Base-by-base conservation (phyloP, 2,329 filamentous ascomycete species). In the Ophiostoma quercus region DNA sequence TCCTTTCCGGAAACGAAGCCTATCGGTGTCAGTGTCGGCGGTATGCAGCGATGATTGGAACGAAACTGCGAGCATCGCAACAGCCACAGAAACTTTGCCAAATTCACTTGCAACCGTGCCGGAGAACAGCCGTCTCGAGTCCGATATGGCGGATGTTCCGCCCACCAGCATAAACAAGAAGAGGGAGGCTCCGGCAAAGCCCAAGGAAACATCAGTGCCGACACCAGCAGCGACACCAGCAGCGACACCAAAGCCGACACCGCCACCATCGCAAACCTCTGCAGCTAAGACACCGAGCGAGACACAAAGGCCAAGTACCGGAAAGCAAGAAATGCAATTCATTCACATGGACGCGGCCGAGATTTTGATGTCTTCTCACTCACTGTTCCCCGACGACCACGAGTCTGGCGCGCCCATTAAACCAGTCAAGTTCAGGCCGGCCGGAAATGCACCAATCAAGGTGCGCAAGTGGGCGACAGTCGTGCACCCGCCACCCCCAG, bases 401-500 rank as follows among this genome's bases (percentile, higher is more conserved):
- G 62, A 65, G 3, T 22, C 62, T 29, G 19, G 9, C n/a, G 9
- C 62, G 8, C 62, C 62, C 2, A 65, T 65, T 6, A 65, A 37
- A 34, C 34, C 62, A 8, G 62, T 65, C 62, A 65, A 65, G 62
- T 65, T 65, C 62, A n/a, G 62, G 8, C 34, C 62, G 2, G 62
- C 62, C 8, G 62, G 62, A 8, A 65, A 22, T 19, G 62, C 34
- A 6, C 62, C 62, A 6, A 65, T 65, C 62, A 65, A 65, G 34
- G 62, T 65, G 2, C 62, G 62, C 62, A 65, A 65, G 62, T 65
- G 62, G 62, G 39, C 62, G 32, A 65, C 62, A 19, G 32, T 65
- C 22, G 62, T 65, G 6, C 34, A 65, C 32, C 62, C 62, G 19
- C 62, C 62, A 16, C 62, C 62, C 32, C 62, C 62, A 7, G 62